These are phyloP conservation scores for Durusdinium trenchii DNA, from an alignment of 73 alveolate species.

Conservation along the genomic window DNA sequence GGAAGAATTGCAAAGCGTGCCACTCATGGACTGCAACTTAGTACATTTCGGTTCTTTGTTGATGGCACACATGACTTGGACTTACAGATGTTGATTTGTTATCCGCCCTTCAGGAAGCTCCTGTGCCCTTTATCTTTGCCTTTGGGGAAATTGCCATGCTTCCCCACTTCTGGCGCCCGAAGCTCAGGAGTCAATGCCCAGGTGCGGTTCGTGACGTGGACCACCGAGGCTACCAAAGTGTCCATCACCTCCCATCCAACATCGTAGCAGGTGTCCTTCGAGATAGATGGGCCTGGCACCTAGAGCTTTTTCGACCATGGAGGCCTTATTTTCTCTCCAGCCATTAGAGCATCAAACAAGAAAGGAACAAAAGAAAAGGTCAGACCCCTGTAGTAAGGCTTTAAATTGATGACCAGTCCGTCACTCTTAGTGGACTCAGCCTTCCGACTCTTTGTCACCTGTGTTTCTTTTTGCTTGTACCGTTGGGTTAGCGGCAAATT, in stretches of 20 bases:
- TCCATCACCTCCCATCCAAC: conserved; percentile 64
- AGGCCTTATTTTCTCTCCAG: no score
- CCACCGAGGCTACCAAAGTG: conserved; percentile 42
- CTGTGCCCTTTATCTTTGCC: conserved; percentile 63
- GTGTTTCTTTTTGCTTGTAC: no score
- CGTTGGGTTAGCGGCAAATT: no score
- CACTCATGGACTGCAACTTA: conserved; percentile 44
- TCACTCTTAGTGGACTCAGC: no score
- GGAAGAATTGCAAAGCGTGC: conserved; percentile 61
- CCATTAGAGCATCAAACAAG: no score
- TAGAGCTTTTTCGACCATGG: not conserved
- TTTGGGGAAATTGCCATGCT: conserved; percentile 89
- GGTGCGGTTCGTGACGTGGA: no score
- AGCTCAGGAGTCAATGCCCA: not conserved
- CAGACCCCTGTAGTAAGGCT: no score
- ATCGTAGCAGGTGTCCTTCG: conserved; percentile 72
- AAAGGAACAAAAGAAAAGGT: no score
- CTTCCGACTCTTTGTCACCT: no score
- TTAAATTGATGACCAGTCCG: no score
- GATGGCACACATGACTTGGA: no score
- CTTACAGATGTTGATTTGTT: no score
- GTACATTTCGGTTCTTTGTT: not conserved
- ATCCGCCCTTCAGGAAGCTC: conserved; percentile 53
- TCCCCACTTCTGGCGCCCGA: conserved; percentile 58
- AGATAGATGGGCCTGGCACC: conserved; percentile 58